phyloP scores from a whole-genome alignment of 768 basidiomycete species.

The Scleroderma bovista region DNA sequence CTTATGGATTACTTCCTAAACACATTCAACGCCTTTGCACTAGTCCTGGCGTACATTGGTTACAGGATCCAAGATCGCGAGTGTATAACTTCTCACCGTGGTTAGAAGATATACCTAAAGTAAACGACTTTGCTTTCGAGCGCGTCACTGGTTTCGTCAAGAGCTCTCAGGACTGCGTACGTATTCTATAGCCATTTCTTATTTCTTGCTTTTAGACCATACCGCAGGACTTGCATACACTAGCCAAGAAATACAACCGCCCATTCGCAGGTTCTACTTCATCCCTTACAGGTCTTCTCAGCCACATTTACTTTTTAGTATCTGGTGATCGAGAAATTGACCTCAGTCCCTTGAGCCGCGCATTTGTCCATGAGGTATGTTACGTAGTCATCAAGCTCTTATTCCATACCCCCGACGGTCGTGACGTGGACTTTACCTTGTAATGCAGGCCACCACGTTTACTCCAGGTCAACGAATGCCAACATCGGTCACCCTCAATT shows the following conservation, averaged over 20 bases:
- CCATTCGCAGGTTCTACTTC: conserved; percentile 86
- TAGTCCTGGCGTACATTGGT: conserved; percentile 86
- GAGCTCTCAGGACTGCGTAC: conserved; percentile 71
- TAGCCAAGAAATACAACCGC: conserved; percentile 55
- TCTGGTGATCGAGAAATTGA: conserved; percentile 69
- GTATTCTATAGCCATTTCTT: conserved; percentile 11
- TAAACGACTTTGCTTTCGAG: conserved; percentile 82
- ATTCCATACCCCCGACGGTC: neutral
- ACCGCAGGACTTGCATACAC: conserved; percentile 52
- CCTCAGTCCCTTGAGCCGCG: conserved; percentile 50
- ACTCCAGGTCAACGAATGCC: conserved; percentile 79
- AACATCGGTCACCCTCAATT: conserved; percentile 57
- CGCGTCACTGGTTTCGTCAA: conserved; percentile 66
- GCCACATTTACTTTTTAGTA: conserved; percentile 84
- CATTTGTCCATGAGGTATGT: conserved; percentile 57
- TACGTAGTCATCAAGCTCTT: conserved; percentile 25
- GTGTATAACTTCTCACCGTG: conserved; percentile 81
- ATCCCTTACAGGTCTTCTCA: conserved; percentile 75
- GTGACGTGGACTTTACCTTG: neutral
- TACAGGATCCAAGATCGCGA: conserved; percentile 78
- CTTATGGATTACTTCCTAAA: neutral
- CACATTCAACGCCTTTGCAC: neutral
- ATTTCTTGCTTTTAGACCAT: neutral
- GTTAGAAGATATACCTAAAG: conserved; percentile 67
- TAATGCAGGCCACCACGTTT: conserved; percentile 51